Conservation (phyloP, 2,329 filamentous ascomycete species). For the Botrytis elliptica region DNA sequence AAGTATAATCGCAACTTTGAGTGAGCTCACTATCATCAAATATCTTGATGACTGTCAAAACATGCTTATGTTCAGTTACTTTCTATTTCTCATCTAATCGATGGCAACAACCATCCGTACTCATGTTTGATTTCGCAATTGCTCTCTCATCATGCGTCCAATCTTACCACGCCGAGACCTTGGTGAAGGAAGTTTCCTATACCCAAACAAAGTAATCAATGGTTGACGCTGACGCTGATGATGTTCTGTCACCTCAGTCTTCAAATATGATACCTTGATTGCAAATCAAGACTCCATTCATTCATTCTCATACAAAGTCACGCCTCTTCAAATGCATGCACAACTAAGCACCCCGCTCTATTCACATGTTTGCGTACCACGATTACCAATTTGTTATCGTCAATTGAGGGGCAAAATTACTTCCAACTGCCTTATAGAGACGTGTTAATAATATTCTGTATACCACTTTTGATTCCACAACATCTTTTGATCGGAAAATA, state of each 20-base stretch:
- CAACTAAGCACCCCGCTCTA: neutral
- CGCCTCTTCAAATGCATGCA: neutral
- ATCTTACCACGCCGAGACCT: neutral
- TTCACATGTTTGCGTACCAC: neutral
- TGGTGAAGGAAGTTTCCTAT: neutral
- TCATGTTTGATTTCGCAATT: neutral
- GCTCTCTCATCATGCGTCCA: neutral
- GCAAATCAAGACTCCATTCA: neutral
- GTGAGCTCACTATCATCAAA: neutral
- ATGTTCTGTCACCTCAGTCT: neutral
- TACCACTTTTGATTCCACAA: neutral
- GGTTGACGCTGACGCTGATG: neutral
- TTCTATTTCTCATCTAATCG: neutral
- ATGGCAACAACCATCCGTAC: neutral
- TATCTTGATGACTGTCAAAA: neutral
- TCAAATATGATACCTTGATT: neutral
- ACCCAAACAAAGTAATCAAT: neutral
- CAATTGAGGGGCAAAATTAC: neutral
- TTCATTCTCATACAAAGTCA: neutral
- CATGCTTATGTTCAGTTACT: neutral
- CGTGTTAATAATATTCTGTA: neutral
- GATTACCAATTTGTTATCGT: neutral
- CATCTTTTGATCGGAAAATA: neutral
- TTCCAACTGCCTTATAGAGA: neutral
- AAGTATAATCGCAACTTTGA: neutral